Evolutionary conservation across 768 basidiomycete genomes (phyloP), one percentile per base, ranked within the genome.

Genomic region (Kwoniella pini): DNA sequence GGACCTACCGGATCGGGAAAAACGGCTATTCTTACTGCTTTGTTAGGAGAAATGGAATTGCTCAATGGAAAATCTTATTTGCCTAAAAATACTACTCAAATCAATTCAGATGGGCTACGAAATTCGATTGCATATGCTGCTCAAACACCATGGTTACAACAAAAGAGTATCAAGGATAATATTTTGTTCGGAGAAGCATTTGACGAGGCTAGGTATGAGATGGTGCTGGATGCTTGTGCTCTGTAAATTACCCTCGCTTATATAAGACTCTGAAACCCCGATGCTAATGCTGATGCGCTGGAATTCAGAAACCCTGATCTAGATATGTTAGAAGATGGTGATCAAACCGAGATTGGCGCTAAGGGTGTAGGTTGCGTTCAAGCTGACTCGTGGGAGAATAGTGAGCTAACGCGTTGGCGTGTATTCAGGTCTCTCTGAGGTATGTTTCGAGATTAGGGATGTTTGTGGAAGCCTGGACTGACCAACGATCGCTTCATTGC

Each of bases 1-100:
- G 81, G 81, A 0, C 88, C 89, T 0, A 91, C 89, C 4, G 90
- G 89, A 4, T 85, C 85, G 40, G 90, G 90, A 0, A 93, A 93
- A 80, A 89, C 87, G 0, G 89, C 90, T 0, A 77, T 91, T 1
- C 81, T 91, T 54, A 86, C 86, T 65, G 76, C 75, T 4, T 63
- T 77, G 2, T 64, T 75, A 5, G 74, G 73, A 36, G 76, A 77
- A 54, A 78, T 77, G 78, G 72, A 74, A 33, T 63, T 75, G 67
- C 82, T 72, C 12, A 53, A 82, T 12, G 84, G 84, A 0, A 78
- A 80, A 13, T 82, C 89, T 49, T 82, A 86, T 64, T 84, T 90
- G 80, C 82, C 85, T 5, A 91, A 91, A 76, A 80, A 86, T 60
- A 77, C 84, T 0, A 83, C 83, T 15, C 81, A 70, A 30, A 68